Evolutionary conservation across 345 rosid species (phyloP).

Genomic region (Linum trigynum): DNA sequence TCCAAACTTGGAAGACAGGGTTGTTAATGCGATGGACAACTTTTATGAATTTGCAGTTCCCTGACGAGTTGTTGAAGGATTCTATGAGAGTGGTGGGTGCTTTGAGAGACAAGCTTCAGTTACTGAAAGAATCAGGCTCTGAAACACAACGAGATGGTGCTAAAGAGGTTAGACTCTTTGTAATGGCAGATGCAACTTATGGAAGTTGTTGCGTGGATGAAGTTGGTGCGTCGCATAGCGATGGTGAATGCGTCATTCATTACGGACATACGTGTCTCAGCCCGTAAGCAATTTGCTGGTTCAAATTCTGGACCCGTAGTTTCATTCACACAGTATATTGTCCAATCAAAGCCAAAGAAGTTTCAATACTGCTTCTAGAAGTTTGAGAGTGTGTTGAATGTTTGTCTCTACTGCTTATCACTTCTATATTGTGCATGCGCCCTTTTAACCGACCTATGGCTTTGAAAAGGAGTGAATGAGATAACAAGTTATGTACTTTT

Average conservation of each 20-base stretch:
- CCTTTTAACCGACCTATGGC: not conserved
- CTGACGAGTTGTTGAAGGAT: slow-evolving; percentile 70
- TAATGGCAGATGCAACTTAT: slow-evolving; percentile 86
- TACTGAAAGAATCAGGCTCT: slow-evolving; percentile 22
- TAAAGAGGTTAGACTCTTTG: slow-evolving; percentile 47
- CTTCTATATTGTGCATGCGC: no score
- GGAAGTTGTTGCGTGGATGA: slow-evolving; percentile 95
- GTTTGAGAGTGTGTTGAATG: not conserved
- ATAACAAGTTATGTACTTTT: not conserved
- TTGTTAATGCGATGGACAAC: not conserved
- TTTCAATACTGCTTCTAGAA: not conserved
- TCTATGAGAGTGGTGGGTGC: slow-evolving; percentile 48
- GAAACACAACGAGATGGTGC: slow-evolving; percentile 20
- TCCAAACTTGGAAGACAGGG: not conserved
- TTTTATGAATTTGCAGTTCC: slow-evolving; percentile 40
- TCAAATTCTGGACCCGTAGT: not conserved
- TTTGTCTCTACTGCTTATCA: not conserved
- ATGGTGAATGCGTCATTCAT: slow-evolving; percentile 75
- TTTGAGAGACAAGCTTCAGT: slow-evolving; percentile 29
- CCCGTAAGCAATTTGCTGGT: slow-evolving; percentile 45
- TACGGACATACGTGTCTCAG: slow-evolving; percentile 92
- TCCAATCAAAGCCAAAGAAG: not conserved
- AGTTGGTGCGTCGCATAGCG: slow-evolving; percentile 70
- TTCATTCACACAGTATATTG: not conserved
- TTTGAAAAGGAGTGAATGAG: not conserved